A percentile compares a stretch with the other conserved stretches of the same genome.
phyloP scores from a whole-genome alignment of 805 yeast genomes.

The Saccharomyces cerevisiae region DNA sequence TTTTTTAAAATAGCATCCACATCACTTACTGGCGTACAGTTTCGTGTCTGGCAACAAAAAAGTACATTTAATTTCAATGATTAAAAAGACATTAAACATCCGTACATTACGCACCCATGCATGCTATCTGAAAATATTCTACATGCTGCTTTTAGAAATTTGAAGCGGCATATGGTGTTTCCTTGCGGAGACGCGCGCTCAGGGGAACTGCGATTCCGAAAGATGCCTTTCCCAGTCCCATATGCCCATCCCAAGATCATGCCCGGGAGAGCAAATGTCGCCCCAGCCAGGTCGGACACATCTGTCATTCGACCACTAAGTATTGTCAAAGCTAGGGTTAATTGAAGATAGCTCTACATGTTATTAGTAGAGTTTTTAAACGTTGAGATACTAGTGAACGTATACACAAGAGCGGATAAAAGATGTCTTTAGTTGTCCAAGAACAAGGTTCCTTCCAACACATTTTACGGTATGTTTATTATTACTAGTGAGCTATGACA shows the following conservation, averaged over 20 bases:
- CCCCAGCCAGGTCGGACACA: background rate
- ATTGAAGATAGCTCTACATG: background rate
- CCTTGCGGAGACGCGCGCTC: background rate
- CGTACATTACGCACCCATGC: background rate
- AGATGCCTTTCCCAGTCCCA: background rate
- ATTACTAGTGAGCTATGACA: background rate
- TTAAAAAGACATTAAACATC: background rate
- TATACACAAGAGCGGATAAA: slow-evolving; percentile 28
- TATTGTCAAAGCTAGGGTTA: background rate
- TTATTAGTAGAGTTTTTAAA: background rate
- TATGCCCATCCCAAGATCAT: background rate
- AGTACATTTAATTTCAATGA: background rate
- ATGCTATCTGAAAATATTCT: background rate
- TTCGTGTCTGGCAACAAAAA: background rate
- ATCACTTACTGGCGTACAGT: too few relatives aligned
- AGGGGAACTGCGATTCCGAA: background rate
- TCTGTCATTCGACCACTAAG: background rate
- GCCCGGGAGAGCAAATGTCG: background rate
- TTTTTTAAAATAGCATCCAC: background rate
- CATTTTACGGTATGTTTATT: slow-evolving; percentile 89
- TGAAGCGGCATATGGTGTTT: background rate
- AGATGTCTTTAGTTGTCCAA: slow-evolving; percentile 95
- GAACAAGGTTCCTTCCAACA: slow-evolving; percentile 99
- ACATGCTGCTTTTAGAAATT: background rate
- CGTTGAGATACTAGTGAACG: background rate